Base-by-base conservation (phyloP, 345 rosid species). In the Syzygium aromaticum region DNA sequence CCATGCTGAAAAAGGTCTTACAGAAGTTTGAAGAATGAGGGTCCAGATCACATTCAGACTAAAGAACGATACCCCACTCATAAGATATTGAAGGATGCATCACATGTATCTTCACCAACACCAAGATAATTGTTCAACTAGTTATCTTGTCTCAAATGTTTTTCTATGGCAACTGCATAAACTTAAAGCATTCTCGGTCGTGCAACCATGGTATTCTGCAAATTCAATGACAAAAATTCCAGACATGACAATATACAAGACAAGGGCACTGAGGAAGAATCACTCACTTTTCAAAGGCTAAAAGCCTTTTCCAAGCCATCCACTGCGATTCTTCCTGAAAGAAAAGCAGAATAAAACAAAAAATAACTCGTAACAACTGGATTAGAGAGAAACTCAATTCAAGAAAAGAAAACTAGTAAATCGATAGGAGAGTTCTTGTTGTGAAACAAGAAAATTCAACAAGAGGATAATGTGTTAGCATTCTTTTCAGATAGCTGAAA, bases 261-360 rank as follows among this genome's bases (percentile, higher is more conserved):
- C 22, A 77, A 80, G 38, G 54, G 52, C 27, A 21, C 43, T 54
- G 30, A 53, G 38, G 67, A 61, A 51, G 54, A 23, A 33, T 30
- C 85, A 73, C 93, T 92, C 95, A 97, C 98, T 93, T 97, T 89
- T 97, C 99, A 92, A 96, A 97, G 85, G 95, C 93, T 87, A 96
- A 88, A 88, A 94, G 92, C 92, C 92, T 95, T 93, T 95, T 96
- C 99, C 99, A 97, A 63, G 97, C 97, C 91, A 95, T 90, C 99
- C 98, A 97, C 85, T 96, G 99, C 87, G 87, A 86, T 90, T 97
- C 98, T 90, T 97, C 99, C 99, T 96, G 94, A 85, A 87, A 51
- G 80, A 43, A 33, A 87, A 67, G 19, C 5, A 61, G 8, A 87
- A 54, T 87, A 77, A 43, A 89, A 52, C 82, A 19, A 85, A 84